These are phyloP conservation scores for Malassezia caprae DNA, from an alignment of 1,284 basidiomycete species.

Conservation along the genomic window DNA sequence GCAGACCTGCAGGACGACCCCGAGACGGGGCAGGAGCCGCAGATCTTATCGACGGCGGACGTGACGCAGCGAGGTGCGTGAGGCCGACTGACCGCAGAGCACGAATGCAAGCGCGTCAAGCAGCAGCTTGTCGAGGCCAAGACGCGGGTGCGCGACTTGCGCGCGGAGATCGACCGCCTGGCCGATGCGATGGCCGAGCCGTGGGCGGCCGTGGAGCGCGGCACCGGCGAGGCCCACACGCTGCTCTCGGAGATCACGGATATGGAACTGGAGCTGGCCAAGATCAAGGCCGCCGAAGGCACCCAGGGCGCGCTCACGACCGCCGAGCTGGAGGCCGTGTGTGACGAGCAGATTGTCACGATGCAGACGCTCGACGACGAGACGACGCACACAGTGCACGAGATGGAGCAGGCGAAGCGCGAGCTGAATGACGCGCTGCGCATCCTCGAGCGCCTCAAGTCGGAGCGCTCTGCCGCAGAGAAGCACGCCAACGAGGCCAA, in stretches of 20 bases:
- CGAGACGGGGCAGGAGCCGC: slow-evolving; percentile 36
- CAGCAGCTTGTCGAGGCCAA: slow-evolving; percentile 37
- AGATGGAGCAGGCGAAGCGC: slow-evolving; percentile 32
- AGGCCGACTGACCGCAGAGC: slow-evolving; percentile 9
- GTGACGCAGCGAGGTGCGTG: slow-evolving; percentile 26
- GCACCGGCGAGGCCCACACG: slow-evolving; percentile 22
- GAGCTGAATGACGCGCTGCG: slow-evolving; percentile 27
- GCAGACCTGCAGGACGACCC: slow-evolving; percentile 36
- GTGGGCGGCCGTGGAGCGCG: slow-evolving; percentile 23
- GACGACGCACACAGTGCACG: slow-evolving; percentile 24
- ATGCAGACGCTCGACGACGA: slow-evolving; percentile 31
- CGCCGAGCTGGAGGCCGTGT: slow-evolving; percentile 28
- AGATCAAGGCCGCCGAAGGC: slow-evolving; percentile 30
- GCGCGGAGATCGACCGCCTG: slow-evolving; percentile 27
- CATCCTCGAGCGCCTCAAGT: slow-evolving; percentile 31
- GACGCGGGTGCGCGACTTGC: slow-evolving; percentile 25
- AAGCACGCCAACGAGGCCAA: slow-evolving; percentile 35
- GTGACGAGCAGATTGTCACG: slow-evolving; percentile 30
- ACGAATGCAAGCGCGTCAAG: slow-evolving; percentile 29
- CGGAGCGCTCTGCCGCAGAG: slow-evolving; percentile 33
- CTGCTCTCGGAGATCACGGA: slow-evolving; percentile 34
- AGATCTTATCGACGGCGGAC: slow-evolving; percentile 33
- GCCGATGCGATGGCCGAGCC: slow-evolving; percentile 27
- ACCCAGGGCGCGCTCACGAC: slow-evolving; percentile 30
- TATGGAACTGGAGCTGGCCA: slow-evolving; percentile 38